Conservation (phyloP, 1,139 yeast species). For the Arxiozyma telluris region DNA sequence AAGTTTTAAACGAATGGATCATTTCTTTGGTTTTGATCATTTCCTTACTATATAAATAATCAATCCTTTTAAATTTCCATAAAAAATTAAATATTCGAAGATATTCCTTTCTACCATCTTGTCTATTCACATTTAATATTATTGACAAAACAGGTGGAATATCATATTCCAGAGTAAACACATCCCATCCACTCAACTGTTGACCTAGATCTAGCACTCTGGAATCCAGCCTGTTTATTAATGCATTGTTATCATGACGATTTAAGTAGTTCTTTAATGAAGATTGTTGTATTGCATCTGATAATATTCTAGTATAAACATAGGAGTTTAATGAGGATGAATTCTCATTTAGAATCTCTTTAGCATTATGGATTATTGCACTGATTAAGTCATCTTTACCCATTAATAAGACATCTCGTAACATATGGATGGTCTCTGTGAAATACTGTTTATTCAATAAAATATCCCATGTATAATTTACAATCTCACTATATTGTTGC, state of each 20-base stretch:
- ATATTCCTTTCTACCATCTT: conserved; percentile 48
- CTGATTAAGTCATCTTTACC: conserved; percentile 74
- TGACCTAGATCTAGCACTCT: conserved; percentile 62
- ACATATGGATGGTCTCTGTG: conserved; percentile 47
- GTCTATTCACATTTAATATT: conserved; percentile 36
- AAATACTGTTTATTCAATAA: conserved; percentile 45
- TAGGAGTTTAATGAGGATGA: conserved; percentile 57
- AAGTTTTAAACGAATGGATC: conserved; percentile 25
- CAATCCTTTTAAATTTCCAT: conserved; percentile 67
- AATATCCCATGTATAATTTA: conserved; percentile 43
- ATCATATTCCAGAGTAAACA: conserved; percentile 77
- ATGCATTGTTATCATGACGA: conserved; percentile 29
- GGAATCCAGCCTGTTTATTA: conserved; percentile 65
- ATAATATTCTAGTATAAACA: conserved; percentile 55
- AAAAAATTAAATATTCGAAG: conserved; percentile 75
- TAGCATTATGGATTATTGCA: conserved; percentile 49
- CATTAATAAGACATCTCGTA: conserved; percentile 62
- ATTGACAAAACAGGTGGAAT: conserved; percentile 48
- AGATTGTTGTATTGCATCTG: conserved; percentile 57
- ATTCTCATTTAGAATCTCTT: conserved; percentile 48
- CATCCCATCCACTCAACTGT: conserved; percentile 82
- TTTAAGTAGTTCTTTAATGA: conserved; percentile 40
- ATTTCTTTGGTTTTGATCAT: conserved; percentile 39
- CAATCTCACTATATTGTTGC: conserved; percentile 49
- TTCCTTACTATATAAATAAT: conserved; percentile 40